A percentile compares a stretch with the other conserved stretches of the same genome.
Conservation (phyloP, 257 asterid species). For the Catharanthus roseus region DNA sequence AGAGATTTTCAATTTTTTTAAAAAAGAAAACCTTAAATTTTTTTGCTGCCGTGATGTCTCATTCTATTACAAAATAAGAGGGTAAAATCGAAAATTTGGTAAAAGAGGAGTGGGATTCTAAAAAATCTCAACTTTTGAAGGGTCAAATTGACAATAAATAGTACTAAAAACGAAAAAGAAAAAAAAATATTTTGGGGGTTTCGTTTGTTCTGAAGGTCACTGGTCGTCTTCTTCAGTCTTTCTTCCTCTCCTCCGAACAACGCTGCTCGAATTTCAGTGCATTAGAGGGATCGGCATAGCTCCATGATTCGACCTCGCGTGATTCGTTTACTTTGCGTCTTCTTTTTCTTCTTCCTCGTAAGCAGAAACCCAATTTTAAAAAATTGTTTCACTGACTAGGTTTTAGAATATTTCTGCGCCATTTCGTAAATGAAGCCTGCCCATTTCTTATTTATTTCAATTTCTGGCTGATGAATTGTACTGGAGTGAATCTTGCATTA, state of each 20-base stretch:
- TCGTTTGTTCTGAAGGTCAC: not conserved
- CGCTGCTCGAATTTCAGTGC: slow-evolving; percentile 11
- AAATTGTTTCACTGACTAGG: not conserved
- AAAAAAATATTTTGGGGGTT: not conserved
- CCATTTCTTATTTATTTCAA: not conserved
- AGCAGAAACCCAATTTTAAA: not conserved
- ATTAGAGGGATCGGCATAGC: slow-evolving; percentile 9
- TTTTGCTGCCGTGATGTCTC: too few species aligned
- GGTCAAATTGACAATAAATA: too few species aligned
- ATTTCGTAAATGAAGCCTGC: not conserved
- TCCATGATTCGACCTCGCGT: slow-evolving; percentile 14
- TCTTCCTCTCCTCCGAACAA: not conserved
- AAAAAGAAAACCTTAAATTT: too few species aligned
- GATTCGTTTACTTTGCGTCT: slow-evolving; percentile 5
- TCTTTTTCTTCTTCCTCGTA: slow-evolving; percentile 18
- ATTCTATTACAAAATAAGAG: too few species aligned
- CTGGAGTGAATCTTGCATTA: not conserved
- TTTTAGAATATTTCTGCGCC: not conserved
- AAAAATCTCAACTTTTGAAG: too few species aligned
- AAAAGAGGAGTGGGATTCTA: too few species aligned
- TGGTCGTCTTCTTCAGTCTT: slow-evolving; percentile 8
- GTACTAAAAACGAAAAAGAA: too few species aligned
- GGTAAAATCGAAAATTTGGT: too few species aligned
- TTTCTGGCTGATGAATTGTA: not conserved
- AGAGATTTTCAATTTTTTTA: too few species aligned